Evolutionary conservation across 2,329 filamentous ascomycete species (phyloP), one percentile per base, ranked within the genome.

Genomic region (Penicillium griseofulvum): DNA sequence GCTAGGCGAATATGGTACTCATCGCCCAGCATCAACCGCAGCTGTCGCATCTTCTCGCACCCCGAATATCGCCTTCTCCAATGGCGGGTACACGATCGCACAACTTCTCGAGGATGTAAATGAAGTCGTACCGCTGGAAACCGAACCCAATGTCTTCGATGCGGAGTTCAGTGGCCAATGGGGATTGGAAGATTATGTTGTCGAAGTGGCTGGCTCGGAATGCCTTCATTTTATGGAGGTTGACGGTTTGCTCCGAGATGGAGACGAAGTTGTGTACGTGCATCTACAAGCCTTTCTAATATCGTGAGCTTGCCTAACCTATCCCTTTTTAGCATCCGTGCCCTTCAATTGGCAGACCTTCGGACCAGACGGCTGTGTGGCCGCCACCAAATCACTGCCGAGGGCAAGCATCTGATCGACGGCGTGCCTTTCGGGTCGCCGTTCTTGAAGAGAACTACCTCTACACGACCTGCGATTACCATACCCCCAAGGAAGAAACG

Each of bases 131-230:
- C 91, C 92, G 0, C 83, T 97, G 0, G 91, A 96, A 75, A 86
- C 87, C 54, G 81, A 81, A 38, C 65, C 68, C 3, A 67, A 55
- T 19, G 54, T 65, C 26, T 66, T 69, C 37, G 68, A 69, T 41
- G 59, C 66, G 9, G 69, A 71, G 36, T 65, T 59, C 38, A 73
- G 72, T 45, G 74, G 75, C 9, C 70, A 91, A 56, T 96, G 91
- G 90, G 91, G 90, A 0, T 76, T 96, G 4, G 92, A 97, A 67
- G 90, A 97, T 70, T 97, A 97, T 72, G 83, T 83, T 9, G 90
- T 96, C 29, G 89, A 95, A 72, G 80, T 96, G 4, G 81, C 81
- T n/a, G 85, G 83, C 43, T 97, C 90, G 62, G 93, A 97, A 74
- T 94, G 90, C 65, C 75, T 97, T 54, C 93, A 97, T 75, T 97